Base-by-base conservation (phyloP, 352 stramenopile genomes). In the Phytophthora nicotianae region DNA sequence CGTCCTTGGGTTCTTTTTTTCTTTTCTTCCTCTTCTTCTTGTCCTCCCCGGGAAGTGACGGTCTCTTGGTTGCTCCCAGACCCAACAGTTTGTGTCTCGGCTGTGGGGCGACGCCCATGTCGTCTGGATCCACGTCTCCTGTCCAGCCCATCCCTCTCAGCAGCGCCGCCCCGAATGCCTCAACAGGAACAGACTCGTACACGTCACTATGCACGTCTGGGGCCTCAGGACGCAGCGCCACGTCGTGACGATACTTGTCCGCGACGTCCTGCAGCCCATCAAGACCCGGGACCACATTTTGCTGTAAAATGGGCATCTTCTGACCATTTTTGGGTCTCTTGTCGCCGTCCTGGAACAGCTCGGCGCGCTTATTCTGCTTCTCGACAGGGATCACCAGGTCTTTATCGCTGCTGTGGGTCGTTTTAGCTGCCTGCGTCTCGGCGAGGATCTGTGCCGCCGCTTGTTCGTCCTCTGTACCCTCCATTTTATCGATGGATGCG, bases 111-210 rank as follows among this genome's bases (percentile, higher is more conserved):
- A 58, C 67, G 17, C 61, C 62, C 17, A 79, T 47, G 26, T 77
- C 73, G 14, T 87, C 77, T 16, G 79, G 49, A 19, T 90, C 70
- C 19, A 75, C 67, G 5, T 66, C 66, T 33, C 96, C 96, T 8
- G 68, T 97, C 97, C 97, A 99, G 50, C 97, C 97, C 97, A 99
- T 99, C 11, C 97, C 97, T 14, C 97, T 81, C 8, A 99, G 76
- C 70, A 99, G 75, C 19, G 96, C 97, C 4, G 86, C 89, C 14
- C 97, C 97, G 79, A 99, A 99, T 50, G 98, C 94, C 41, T 92
- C 78, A 47, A 99, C 92, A 0, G 93, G 90, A 27, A 99, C 83
- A 6, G 58, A 50, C n/a, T 87, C 68, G 66, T 98, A 98, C 26
- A 79, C 79, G 5, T 95, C 76, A 37, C 79, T 94, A 45, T 91